These are phyloP conservation scores for Schwanniomyces etchellsii DNA, from an alignment of 1,139 yeast genomes.

Conservation along the genomic window DNA sequence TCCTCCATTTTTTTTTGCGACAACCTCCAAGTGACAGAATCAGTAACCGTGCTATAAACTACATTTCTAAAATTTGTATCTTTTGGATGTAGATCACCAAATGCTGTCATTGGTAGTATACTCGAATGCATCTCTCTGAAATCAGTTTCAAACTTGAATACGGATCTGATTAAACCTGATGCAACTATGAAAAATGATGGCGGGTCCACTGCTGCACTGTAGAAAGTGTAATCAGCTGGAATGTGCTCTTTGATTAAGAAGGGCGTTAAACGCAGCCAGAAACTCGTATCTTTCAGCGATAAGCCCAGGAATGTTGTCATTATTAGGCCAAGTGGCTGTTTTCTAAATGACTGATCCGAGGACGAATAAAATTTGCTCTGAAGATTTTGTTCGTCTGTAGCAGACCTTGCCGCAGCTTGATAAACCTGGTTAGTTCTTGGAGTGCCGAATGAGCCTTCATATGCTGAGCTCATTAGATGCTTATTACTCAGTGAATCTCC, in stretches of 20 bases:
- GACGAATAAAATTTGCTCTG: constrained; percentile 24
- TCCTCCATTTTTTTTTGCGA: constrained; percentile 40
- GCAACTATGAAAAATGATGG: constrained; percentile 69
- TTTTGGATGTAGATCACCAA: constrained; percentile 59
- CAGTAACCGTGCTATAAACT: constrained; percentile 44
- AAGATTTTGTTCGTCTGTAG: constrained; percentile 33
- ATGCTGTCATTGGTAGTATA: constrained; percentile 83
- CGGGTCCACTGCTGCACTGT: constrained; percentile 34
- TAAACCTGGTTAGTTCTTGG: constrained; percentile 60
- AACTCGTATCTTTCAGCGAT: constrained; percentile 52
- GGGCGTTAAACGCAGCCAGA: constrained; percentile 57
- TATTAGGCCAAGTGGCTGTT: constrained; percentile 64
- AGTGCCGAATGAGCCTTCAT: constrained; percentile 35
- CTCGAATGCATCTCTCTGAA: constrained; percentile 66
- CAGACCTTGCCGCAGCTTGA: constrained; percentile 57
- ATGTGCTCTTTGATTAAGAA: constrained; percentile 47
- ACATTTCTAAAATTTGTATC: constrained; percentile 34
- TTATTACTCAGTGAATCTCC: constrained; percentile 4
- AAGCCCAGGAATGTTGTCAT: constrained; percentile 68
- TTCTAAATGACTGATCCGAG: constrained; percentile 27
- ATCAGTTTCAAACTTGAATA: constrained; percentile 45
- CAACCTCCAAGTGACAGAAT: constrained; percentile 70
- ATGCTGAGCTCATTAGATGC: constrained; percentile 11
- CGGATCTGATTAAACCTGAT: constrained; percentile 68
- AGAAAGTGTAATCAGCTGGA: constrained; percentile 45